Evolutionary conservation across 176 grass and related monocot genomes (phyloP).

Genomic region (Puccinellia tenuiflora): DNA sequence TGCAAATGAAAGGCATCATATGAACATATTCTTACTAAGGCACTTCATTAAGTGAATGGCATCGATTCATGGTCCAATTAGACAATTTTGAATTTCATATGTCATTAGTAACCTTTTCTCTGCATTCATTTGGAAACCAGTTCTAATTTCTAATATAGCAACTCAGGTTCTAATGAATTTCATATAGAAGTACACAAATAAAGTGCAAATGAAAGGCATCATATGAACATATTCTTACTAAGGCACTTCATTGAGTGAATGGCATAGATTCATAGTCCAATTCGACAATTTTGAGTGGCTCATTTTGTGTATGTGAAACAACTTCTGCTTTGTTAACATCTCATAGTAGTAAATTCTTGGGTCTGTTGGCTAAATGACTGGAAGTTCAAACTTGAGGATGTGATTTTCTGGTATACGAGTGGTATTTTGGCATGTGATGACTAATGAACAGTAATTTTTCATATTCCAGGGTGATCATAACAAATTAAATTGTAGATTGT

Average conservation of each 20-base stretch:
- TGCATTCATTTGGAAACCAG: conserved; percentile 23
- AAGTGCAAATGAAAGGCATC: conserved; percentile 3
- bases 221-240: neutral
- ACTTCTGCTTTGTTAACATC: neutral
- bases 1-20: conserved; percentile 5
- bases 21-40: neutral
- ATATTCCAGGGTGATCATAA: neutral
- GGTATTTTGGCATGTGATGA: conserved; percentile 2
- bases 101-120: neutral
- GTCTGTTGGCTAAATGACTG: conserved; percentile 19
- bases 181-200: neutral
- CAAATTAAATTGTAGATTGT: neutral
- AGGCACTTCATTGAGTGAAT: neutral
- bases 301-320: neutral
- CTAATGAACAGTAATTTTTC: neutral
- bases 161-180: neutral
- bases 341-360: neutral
- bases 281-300: too few species aligned
- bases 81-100: neutral
- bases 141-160: conserved; percentile 3
- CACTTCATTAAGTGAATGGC: neutral
- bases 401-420: neutral
- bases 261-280: neutral
- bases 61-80: neutral
- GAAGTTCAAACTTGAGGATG: neutral